Conservation (phyloP, 345 rosid genomes). For the Citrus mangshanensis region DNA sequence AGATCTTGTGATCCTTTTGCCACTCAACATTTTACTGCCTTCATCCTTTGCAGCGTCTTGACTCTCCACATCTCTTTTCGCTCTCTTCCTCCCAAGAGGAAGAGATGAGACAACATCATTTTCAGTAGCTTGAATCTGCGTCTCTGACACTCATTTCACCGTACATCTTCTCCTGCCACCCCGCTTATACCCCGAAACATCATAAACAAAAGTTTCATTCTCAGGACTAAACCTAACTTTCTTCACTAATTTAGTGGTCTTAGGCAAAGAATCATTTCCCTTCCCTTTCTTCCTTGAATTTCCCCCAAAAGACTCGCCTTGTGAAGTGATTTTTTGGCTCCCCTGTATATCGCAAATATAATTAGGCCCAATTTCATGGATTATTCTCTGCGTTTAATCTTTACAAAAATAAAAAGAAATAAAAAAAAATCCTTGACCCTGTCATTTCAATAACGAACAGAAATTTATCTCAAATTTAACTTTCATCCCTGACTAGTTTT, state of each 20-base stretch:
- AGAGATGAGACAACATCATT: not conserved
- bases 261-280: conserved; percentile 11
- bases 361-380: not conserved
- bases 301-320: not conserved
- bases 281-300: not conserved
- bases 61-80: conserved; percentile 16
- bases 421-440: not conserved
- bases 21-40: not conserved
- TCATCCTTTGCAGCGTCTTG: conserved; percentile 2
- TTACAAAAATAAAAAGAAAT: not conserved
- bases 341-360: conserved; percentile 14
- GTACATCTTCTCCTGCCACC: conserved; percentile 8
- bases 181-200: conserved; percentile 31
- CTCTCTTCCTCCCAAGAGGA: conserved; percentile 28
- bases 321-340: conserved; percentile 9
- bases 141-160: not conserved
- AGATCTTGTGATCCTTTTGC: conserved; percentile 14
- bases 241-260: conserved; percentile 24
- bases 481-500: not conserved
- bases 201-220: conserved; percentile 37
- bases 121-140: not conserved
- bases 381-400: not conserved
- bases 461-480: not conserved
- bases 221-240: conserved; percentile 65
- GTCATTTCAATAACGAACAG: not conserved